Conservation (phyloP, 179 eudicot species). For the Silene vulgaris region DNA sequence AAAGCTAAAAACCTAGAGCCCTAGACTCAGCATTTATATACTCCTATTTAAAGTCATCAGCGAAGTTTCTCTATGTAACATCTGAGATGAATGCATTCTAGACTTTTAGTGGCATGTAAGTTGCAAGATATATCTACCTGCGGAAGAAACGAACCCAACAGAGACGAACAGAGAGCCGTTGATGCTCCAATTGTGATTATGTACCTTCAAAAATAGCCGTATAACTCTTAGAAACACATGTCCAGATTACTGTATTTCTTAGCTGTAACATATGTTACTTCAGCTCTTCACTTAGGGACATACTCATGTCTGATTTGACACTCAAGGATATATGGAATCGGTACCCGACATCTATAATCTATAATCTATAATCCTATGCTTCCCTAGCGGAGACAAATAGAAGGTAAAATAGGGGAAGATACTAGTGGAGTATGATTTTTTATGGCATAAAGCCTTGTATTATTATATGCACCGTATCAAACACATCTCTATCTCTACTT, state of each 20-base stretch:
- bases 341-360: too few species aligned
- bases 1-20: slow-evolving; percentile 2
- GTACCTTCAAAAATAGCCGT: slow-evolving; percentile 40
- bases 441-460: too few species aligned
- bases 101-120: not conserved
- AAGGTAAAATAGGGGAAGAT: too few species aligned
- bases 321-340: too few species aligned
- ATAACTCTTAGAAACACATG: slow-evolving; percentile 18
- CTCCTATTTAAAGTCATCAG: not conserved
- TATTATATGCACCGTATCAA: too few species aligned
- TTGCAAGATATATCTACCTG: slow-evolving; percentile 46
- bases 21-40: not conserved
- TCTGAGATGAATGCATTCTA: not conserved
- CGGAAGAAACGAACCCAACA: slow-evolving; percentile 87
- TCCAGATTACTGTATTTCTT: not conserved
- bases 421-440: too few species aligned
- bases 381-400: too few species aligned
- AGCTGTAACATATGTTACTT: not conserved
- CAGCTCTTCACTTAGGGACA: too few species aligned
- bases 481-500: too few species aligned
- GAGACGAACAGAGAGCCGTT: slow-evolving; percentile 77
- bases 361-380: too few species aligned
- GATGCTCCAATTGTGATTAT: slow-evolving; percentile 77
- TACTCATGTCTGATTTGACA: too few species aligned
- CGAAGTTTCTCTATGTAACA: not conserved